Evolutionary conservation across 1,139 yeast genomes (phyloP).

Genomic region (Scheffersomyces stambukii): DNA sequence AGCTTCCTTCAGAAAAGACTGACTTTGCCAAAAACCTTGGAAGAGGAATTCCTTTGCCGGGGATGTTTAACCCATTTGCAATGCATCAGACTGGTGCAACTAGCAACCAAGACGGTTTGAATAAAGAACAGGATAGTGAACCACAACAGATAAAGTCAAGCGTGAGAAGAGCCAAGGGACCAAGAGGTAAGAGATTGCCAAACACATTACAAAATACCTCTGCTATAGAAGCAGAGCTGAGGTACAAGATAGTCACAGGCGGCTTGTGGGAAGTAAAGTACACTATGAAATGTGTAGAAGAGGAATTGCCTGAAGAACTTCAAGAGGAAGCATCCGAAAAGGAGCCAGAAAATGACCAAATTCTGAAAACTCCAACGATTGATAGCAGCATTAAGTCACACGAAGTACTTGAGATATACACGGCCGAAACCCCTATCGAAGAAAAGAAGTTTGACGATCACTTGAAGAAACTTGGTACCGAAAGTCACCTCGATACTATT

Average conservation of each 20-base stretch:
- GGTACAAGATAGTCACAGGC: conserved; percentile 28
- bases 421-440: no score
- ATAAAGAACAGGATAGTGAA: conserved; percentile 7
- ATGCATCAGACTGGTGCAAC: conserved; percentile 5
- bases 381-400: no score
- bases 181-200: conserved; percentile 75
- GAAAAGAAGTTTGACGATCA: no score
- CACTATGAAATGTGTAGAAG: conserved; percentile 5
- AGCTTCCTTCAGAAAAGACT: not conserved
- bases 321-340: not conserved
- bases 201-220: conserved; percentile 52
- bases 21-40: conserved; percentile 28
- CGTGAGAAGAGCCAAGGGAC: conserved; percentile 63
- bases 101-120: conserved; percentile 4
- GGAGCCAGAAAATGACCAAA: no score
- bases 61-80: conserved; percentile 42
- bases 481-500: no score
- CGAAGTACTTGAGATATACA: no score
- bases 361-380: no score
- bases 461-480: no score
- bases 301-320: conserved; percentile 1
- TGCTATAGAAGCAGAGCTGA: conserved; percentile 21
- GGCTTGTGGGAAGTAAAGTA: conserved; percentile 34
- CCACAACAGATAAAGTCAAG: no score
- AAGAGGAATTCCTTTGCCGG: conserved; percentile 55